Evolutionary conservation across 2,329 filamentous ascomycete genomes (phyloP).

Genomic region (Calonectria pauciramosa): DNA sequence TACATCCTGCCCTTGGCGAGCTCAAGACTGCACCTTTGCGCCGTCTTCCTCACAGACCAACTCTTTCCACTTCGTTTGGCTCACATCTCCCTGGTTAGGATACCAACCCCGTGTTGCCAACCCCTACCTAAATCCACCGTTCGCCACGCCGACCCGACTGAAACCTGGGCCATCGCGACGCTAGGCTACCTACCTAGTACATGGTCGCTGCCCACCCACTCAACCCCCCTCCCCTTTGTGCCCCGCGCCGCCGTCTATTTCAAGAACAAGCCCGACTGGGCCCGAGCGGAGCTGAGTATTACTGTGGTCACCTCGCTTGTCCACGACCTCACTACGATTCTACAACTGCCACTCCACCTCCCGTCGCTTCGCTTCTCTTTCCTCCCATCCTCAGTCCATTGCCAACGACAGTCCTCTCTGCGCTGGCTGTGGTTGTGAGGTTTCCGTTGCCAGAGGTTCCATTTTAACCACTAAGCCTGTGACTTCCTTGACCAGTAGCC

Average conservation of each 20-base stretch:
- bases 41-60: slow-evolving; percentile 26
- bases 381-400: slow-evolving; percentile 20
- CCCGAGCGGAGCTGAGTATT: slow-evolving; percentile 43
- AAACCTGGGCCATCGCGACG: slow-evolving; percentile 44
- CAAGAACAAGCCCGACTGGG: slow-evolving; percentile 36
- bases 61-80: slow-evolving; percentile 20
- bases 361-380: slow-evolving; percentile 5
- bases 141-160: slow-evolving; percentile 45
- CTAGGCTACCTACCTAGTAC: slow-evolving; percentile 32
- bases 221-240: slow-evolving; percentile 36
- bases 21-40: slow-evolving; percentile 26
- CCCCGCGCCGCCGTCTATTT: slow-evolving; percentile 44
- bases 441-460: slow-evolving; percentile 38
- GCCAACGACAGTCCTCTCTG: slow-evolving; percentile 17
- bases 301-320: slow-evolving; percentile 37
- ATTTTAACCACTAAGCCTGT: slow-evolving; percentile 33
- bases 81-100: slow-evolving; percentile 24
- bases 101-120: slow-evolving; percentile 36
- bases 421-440: slow-evolving; percentile 29
- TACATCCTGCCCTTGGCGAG: slow-evolving; percentile 12
- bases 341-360: slow-evolving; percentile 31
- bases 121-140: slow-evolving; percentile 46
- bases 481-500: slow-evolving; percentile 36
- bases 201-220: slow-evolving; percentile 23
- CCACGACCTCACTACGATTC: slow-evolving; percentile 28